Evolutionary conservation across 2,329 filamentous ascomycete species (phyloP).

Genomic region (Fusarium secorum): DNA sequence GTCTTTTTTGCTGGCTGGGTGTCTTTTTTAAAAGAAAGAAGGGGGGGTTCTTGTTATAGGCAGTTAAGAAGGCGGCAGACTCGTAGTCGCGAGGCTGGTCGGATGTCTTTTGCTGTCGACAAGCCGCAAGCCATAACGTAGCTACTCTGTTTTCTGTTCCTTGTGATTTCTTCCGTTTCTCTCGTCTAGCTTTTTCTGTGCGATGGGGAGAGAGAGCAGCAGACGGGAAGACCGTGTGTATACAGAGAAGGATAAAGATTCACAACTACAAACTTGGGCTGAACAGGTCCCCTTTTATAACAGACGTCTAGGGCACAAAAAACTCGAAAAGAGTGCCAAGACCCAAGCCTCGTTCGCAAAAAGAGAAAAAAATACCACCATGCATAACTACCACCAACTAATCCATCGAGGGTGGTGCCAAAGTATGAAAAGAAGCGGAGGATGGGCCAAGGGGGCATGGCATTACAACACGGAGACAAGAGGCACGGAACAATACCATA

Average conservation of each 20-base stretch:
- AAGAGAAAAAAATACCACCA: conserved; percentile 13
- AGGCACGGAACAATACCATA: background rate
- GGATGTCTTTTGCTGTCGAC: conserved; percentile 38
- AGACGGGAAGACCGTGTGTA: conserved; percentile 6
- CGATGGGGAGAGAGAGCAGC: background rate
- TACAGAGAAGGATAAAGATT: conserved; percentile 21
- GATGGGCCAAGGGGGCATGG: conserved; percentile 11
- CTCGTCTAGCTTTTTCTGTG: conserved; percentile 4
- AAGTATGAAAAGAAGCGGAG: conserved; percentile 19
- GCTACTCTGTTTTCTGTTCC: conserved; percentile 16
- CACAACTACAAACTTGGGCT: conserved; percentile 11
- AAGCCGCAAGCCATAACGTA: conserved; percentile 42
- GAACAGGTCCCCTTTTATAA: conserved; percentile 32
- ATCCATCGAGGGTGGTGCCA: conserved; percentile 30
- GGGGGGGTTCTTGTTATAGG: conserved; percentile 33
- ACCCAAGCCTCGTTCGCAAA: conserved; percentile 4
- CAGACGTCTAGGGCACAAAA: conserved; percentile 12
- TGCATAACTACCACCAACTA: conserved; percentile 19
- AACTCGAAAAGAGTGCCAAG: conserved; percentile 23
- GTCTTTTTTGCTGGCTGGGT: background rate
- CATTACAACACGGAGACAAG: conserved; percentile 25
- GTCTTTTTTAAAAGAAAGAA: background rate
- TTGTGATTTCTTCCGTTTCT: conserved; percentile 2
- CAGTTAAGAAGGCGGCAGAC: conserved; percentile 42
- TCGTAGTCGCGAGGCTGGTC: conserved; percentile 39